These are phyloP conservation scores for Rhodamnia argentea DNA, from an alignment of 345 rosid genomes.

Conservation along the genomic window DNA sequence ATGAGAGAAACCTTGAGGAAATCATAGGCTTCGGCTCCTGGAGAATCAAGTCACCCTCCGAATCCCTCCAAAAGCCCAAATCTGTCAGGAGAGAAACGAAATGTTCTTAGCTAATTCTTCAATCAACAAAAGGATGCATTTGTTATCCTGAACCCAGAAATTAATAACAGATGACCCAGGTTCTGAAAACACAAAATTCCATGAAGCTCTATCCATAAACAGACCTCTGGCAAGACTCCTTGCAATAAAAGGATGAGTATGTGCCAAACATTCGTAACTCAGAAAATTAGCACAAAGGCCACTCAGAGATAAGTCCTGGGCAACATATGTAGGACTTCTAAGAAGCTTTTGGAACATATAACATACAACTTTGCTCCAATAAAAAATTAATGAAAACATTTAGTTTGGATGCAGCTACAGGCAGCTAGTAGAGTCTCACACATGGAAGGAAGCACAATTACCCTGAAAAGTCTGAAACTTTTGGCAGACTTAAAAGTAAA, in stretches of 20 bases:
- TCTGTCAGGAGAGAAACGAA: constrained; percentile 21
- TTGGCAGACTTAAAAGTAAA: not conserved
- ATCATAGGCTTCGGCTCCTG: not conserved
- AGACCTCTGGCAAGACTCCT: not conserved
- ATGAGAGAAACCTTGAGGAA: not conserved
- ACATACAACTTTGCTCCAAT: not conserved
- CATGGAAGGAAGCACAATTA: not conserved
- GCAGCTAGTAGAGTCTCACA: not conserved
- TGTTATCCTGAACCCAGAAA: not conserved
- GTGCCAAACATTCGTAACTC: not conserved
- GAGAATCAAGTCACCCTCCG: constrained; percentile 43
- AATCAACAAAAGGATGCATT: not conserved
- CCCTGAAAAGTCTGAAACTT: not conserved
- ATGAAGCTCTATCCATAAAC: not conserved
- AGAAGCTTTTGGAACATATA: not conserved
- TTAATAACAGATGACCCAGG: not conserved
- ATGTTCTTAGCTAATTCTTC: not conserved
- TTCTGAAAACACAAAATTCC: not conserved
- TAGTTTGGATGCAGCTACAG: not conserved
- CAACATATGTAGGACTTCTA: not conserved
- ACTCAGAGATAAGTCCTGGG: not conserved
- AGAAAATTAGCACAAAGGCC: not conserved
- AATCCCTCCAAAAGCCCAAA: constrained; percentile 97
- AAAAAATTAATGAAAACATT: not conserved
- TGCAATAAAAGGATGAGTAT: not conserved